Evolutionary conservation across 306 rosid genomes (phyloP), one percentile per base, ranked within the genome.

Genomic region (Dalbergia cochinchinensis): DNA sequence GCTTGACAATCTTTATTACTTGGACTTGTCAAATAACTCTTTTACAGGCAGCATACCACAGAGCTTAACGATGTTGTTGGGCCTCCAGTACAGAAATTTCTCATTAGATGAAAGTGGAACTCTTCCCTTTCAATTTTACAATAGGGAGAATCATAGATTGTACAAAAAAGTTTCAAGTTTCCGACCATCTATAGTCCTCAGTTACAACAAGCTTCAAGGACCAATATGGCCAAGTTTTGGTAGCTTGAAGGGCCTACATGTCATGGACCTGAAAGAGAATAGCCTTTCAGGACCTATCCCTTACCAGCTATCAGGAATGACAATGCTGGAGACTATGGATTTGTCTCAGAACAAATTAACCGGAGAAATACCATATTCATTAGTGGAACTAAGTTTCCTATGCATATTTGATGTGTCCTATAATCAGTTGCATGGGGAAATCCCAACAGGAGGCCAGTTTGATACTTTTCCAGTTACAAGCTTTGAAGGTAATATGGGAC

Each of bases 1-100:
- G 9, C 76, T 70, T 48, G 47, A 71, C 31, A 18, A 45, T 66
- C 82, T 83, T 19, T 65, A 31, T 71, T 83, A 77, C 69, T 55
- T 77, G 19, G 86, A 83, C 58, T 83, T 83, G 45, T 83, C 89
- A 62, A 85, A 86, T 57, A 90, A 90, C 69, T 86, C 89, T 19
- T 58, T 90, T 58, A 68, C 78, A 31, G 85, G 85, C 22, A 48
- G 20, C 47, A 76, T 82, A 53, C 85, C 82, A 69, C 44, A 76
- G 31, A 76, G 78, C 69, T 70, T 82, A 73, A 77, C 78, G 67
- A 76, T 31, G 31, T 5, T 62, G 11, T 31, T 26, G 26, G 42
- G 74, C 22, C 82, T 82, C 11, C 53, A 76, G 54, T 3, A 42
- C 34, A 41, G 37, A 33, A 82, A 76, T 71, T 76, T 64, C 55